Evolutionary conservation across 1,139 yeast genomes (phyloP), one percentile per base, ranked within the genome.

Genomic region (Taiozyma sp.): DNA sequence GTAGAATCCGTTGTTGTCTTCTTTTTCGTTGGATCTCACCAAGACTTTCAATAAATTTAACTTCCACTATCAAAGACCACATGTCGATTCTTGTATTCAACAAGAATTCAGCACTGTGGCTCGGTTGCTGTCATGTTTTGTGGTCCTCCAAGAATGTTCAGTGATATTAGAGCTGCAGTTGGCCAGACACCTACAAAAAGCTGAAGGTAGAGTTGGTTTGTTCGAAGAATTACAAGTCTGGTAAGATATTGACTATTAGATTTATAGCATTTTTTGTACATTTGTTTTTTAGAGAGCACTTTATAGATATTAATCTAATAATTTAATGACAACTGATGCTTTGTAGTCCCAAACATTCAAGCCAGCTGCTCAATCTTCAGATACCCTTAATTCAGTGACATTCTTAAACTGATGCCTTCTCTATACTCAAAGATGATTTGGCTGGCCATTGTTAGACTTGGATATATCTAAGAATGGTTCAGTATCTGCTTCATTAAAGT

Each of bases 1-100:
- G 68, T 78, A 54, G 95, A 85, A 65, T 63, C 82, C 0, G 54
- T 80, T 8, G 68, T 80, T 44, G 67, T 84, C 21, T 55, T 68
- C 11, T 68, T 77, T 10, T 83, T 80, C 64, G 58, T 77, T 13
- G 61, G 73, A 19, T 19, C 19, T 19, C 19, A 19, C 2, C 64
- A 83, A 52, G 71, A 75, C 43, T 51, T 76, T 11, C 68, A 79
- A 21, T 69, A 79, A 45, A 56, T 70, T 51, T 66, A 19, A 72
- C 16, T 66, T 73, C 35, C 69, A 74, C 44, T 79, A 72, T 11
- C 68, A 68, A 8, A 68, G 77, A 61, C 79, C 80, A 8, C 61
- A 68, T 47, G 54, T 74, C 28, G 57, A 61, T 5, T 60, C 53
- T 3, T 35, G 74, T 10, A 61, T 73, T n/a, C 55, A 56, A n/a